Percentiles rank a stretch among this genome's conserved stretches.
These are phyloP conservation scores for Hippophae rhamnoides DNA, from an alignment of 306 rosid genomes.

Conservation along the genomic window DNA sequence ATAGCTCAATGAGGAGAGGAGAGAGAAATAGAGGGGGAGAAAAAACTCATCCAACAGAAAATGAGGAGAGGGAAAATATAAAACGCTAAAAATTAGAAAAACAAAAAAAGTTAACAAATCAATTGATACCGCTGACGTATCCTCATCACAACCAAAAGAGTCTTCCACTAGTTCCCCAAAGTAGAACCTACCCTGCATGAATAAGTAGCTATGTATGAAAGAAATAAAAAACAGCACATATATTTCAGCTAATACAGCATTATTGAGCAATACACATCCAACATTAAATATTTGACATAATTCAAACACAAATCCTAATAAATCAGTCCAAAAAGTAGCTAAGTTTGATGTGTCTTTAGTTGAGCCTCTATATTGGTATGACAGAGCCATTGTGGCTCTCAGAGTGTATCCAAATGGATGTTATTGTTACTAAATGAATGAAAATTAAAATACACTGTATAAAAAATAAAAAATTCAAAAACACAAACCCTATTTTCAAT, in stretches of 20 bases:
- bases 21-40: no score
- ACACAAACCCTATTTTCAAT: background rate
- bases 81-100: background rate
- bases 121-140: constrained; percentile 53
- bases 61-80: background rate
- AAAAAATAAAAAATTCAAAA: no score
- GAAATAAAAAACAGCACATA: background rate
- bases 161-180: constrained; percentile 73
- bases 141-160: constrained; percentile 62
- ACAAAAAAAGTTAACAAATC: background rate
- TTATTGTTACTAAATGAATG: no score
- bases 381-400: no score
- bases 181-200: constrained; percentile 89
- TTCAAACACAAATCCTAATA: background rate
- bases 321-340: no score
- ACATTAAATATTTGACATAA: background rate
- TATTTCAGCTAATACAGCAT: background rate
- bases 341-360: no score
- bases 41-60: background rate
- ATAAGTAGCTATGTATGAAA: background rate
- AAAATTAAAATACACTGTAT: no score
- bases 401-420: no score
- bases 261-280: background rate
- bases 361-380: no score
- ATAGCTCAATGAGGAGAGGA: no score